A percentile compares a stretch with the other conserved stretches of the same genome.
Evolutionary conservation across 2,329 filamentous ascomycete species (phyloP).

Genomic region (Talaromyces verruculosus): DNA sequence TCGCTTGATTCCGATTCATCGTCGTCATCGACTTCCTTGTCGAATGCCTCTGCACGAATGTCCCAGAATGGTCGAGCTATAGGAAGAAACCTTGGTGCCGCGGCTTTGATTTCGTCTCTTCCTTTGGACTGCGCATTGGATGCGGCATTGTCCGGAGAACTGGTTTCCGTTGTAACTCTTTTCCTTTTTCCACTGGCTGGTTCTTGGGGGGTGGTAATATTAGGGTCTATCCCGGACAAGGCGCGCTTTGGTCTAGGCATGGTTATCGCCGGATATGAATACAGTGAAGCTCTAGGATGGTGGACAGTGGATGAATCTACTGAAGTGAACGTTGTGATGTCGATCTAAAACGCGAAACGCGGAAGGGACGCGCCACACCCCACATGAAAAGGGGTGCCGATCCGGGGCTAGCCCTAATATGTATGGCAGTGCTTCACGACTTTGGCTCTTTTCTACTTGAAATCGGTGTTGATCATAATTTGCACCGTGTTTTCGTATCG

Average conservation of each 20-base stretch:
- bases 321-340: background rate
- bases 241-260: constrained; percentile 16
- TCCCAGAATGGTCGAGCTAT: constrained; percentile 16
- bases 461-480: background rate
- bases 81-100: constrained; percentile 9
- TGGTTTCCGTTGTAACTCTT: background rate
- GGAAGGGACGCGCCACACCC: background rate
- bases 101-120: background rate
- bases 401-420: background rate
- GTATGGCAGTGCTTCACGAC: background rate
- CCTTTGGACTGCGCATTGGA: background rate
- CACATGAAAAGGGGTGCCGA: background rate
- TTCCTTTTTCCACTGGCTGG: background rate
- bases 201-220: background rate
- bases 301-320: background rate
- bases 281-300: background rate
- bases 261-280: background rate
- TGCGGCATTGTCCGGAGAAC: background rate
- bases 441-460: background rate
- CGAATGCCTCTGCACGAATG: background rate
- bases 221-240: constrained; percentile 1
- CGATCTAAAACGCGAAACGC: background rate
- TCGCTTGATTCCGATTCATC: background rate
- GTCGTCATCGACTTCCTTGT: background rate
- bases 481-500: background rate